A percentile compares a stretch with the other conserved stretches of the same genome.
Conservation (phyloP, 805 yeast genomes). For the Saccharomyces cerevisiae region DNA sequence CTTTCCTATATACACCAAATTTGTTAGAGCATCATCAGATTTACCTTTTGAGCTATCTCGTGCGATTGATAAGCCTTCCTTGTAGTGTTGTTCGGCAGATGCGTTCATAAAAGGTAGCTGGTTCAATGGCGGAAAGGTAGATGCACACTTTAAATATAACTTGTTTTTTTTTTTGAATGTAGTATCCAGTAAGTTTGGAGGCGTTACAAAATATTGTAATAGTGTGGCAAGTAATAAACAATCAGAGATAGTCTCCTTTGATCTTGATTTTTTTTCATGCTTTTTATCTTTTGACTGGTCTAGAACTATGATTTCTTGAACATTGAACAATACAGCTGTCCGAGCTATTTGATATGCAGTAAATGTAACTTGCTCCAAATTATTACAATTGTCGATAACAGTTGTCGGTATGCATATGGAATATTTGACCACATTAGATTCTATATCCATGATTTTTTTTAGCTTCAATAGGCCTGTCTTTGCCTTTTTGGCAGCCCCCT, state of each 20-base stretch:
- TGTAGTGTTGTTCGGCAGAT: conserved; percentile 34
- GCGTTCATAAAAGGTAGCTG: conserved; percentile 65
- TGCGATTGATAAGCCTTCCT: conserved; percentile 56
- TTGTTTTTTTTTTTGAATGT: conserved; percentile 44
- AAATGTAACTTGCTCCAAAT: conserved; percentile 61
- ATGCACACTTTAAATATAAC: conserved; percentile 53
- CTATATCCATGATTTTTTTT: neutral
- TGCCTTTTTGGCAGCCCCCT: neutral
- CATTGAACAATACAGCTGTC: conserved; percentile 56
- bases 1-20: conserved; percentile 69
- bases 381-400: conserved; percentile 49
- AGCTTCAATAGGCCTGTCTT: neutral
- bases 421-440: conserved; percentile 24
- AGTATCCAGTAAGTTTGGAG: conserved; percentile 64
- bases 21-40: conserved; percentile 37
- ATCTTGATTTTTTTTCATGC: conserved; percentile 7
- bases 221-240: conserved; percentile 56
- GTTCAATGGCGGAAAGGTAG: conserved; percentile 60
- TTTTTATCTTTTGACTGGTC: conserved; percentile 36
- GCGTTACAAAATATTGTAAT: conserved; percentile 75
- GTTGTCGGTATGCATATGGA: conserved; percentile 67
- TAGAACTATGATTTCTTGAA: conserved; percentile 62
- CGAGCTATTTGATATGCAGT: conserved; percentile 73
- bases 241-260: conserved; percentile 22
- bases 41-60: conserved; percentile 9